Evolutionary conservation across 2,329 filamentous ascomycete genomes (phyloP).

Genomic region (Sporothrix brasiliensis): DNA sequence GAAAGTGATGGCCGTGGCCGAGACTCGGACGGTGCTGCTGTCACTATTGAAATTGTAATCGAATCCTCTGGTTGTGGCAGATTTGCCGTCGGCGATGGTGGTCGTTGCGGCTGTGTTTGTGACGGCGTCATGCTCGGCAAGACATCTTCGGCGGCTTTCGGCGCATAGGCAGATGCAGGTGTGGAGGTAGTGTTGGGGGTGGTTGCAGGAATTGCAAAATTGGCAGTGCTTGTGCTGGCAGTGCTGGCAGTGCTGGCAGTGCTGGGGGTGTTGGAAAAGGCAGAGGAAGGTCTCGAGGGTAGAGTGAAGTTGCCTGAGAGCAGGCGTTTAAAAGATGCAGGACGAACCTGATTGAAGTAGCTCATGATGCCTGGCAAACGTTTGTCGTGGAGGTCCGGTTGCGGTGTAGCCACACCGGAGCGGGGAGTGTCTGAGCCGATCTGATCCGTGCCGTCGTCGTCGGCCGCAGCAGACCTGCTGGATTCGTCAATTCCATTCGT

Average conservation of each 20-base stretch:
- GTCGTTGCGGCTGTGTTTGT: neutral
- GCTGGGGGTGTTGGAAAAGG: conserved; percentile 32
- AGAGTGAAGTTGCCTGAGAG: conserved; percentile 47
- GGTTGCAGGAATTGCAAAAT: conserved; percentile 25
- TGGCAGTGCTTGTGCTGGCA: conserved; percentile 37
- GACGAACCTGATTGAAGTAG: conserved; percentile 99
- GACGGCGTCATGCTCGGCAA: neutral
- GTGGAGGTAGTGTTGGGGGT: conserved; percentile 10
- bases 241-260: conserved; percentile 30
- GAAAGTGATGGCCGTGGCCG: neutral
- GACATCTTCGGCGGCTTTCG: conserved; percentile 22
- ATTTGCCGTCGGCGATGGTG: neutral
- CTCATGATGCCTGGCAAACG: conserved; percentile 93
- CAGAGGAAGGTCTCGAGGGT: conserved; percentile 44
- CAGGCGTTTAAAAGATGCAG: conserved; percentile 66
- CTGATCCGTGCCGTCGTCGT: conserved; percentile 74
- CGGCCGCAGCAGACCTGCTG: conserved; percentile 58
- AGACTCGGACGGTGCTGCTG: neutral
- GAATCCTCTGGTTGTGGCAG: neutral
- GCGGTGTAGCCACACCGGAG: conserved; percentile 88
- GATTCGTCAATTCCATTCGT: conserved; percentile 58
- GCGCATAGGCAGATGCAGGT: conserved; percentile 22
- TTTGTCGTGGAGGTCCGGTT: conserved; percentile 92
- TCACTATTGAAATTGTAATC: neutral
- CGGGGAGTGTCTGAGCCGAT: conserved; percentile 85